Evolutionary conservation across 306 rosid species (phyloP).

Genomic region (Gleditsia sinensis): DNA sequence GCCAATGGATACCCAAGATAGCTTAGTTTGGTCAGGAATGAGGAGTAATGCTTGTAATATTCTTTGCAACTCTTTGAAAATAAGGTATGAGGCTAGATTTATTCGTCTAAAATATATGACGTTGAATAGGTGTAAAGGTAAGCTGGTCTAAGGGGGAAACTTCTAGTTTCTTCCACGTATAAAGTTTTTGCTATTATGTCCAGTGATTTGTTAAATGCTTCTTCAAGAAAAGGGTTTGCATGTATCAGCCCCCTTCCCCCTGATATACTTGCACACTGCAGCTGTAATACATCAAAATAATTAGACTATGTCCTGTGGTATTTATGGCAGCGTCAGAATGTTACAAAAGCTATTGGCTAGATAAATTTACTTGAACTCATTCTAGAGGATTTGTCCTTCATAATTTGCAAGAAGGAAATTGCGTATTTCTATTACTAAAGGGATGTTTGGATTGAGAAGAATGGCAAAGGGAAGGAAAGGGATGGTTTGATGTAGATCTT

Average conservation of each 20-base stretch:
- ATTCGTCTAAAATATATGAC: conserved; percentile 47
- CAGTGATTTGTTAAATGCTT: conserved; percentile 44
- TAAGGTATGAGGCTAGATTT: conserved; percentile 69
- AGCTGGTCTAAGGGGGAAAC: conserved; percentile 52
- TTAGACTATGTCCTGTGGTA: not conserved
- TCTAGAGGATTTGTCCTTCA: not conserved
- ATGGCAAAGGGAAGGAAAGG: no score
- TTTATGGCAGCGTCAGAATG: not conserved
- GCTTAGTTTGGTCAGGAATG: conserved; percentile 44
- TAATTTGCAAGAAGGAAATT: not conserved
- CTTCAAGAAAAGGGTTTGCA: conserved; percentile 28
- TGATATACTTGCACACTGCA: conserved; percentile 22
- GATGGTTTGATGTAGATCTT: no score
- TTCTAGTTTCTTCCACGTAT: conserved; percentile 61
- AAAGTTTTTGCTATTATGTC: conserved; percentile 66
- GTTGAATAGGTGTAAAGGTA: conserved; percentile 76
- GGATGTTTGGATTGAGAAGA: no score
- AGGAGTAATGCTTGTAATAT: conserved; percentile 65
- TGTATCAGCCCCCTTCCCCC: conserved; percentile 36
- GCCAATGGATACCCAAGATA: conserved; percentile 82
- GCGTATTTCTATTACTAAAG: not conserved
- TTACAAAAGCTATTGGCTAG: not conserved
- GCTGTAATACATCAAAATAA: conserved; percentile 33
- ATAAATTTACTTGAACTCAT: not conserved
- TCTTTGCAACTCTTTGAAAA: conserved; percentile 94